Base-by-base conservation (phyloP, 768 basidiomycete genomes). In the Kwoniella shandongensis region DNA sequence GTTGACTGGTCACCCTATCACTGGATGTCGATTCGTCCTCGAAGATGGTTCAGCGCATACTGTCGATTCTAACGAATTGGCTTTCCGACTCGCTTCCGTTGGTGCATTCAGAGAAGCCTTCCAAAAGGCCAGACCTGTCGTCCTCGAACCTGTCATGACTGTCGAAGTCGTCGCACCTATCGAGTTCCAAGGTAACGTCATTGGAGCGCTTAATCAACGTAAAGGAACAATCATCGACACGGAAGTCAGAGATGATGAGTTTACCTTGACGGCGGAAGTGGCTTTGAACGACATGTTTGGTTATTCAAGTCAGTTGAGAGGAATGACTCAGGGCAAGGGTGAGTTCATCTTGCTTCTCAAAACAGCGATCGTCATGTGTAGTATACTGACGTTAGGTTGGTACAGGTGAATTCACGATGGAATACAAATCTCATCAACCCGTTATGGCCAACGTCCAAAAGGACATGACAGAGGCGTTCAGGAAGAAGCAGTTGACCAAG, bases 241-340 rank as follows among this genome's bases (percentile, higher is more conserved):
- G 66, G 96, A 98, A 78, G 88, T 94, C 29, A 86, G 94, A 40
- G 93, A 96, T 65, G 96, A 98, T 66, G 94, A 99, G 78, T 98
- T 99, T 72, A 91, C 89, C 4, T 83, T 87, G 52, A 81, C 83
- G 26, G 91, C 91, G 20, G 94, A 97, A 72, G 93, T 99, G 12
- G 86, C 90, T 7, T 76, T 99, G 77, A 96, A 91, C 76, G 94
- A 98, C 67, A 98, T 98, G 94, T 99, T 99, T 73, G 89, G 91
- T 17, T 97, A 97, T 75, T 93, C 92, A 35, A 90, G 86, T 68
- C 88, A 91, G 66, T 81, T 98, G 42, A 85, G 94, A 56, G 94
- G 94, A 2, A 85, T 84, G 55, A 99, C 96, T 0, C 96, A 98
- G 78, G 96, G 94, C 70, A 98, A 99, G 80, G 92, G 91, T 67